Base-by-base conservation (phyloP, 148 eudicot species). In the Cornus kousa region DNA sequence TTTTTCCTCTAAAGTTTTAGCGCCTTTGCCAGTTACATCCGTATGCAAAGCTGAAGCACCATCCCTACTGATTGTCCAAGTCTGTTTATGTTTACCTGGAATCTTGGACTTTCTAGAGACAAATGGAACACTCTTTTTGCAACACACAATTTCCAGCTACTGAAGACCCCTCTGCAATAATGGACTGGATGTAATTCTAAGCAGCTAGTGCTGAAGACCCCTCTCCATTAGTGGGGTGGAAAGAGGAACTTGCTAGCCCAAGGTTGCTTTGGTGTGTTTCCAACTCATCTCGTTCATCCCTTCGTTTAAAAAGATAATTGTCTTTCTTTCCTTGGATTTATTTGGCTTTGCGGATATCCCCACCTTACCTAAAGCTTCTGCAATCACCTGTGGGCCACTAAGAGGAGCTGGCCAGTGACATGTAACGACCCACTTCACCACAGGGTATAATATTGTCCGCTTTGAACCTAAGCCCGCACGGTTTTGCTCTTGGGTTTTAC, bases 371-470 rank as follows among this genome's bases (percentile, higher is more conserved):
- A 87, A 83, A 81, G 90, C 68, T 75, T 95, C 98, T 23, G 97
- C 96, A 73, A 87, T 74, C 80, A 90, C 94, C 80, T 87, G 74
- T 55, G 87, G 93, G 79, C 98, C 97, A 88, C 96, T 93, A 81
- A 89, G 80, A 35, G 92, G 93, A 89, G 92, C 98, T 95, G 92
- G 76, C 81, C 78, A 77, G 62, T 37, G 78, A 72, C 40, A 79
- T n/a, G n/a, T n/a, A n/a, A n/a, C n/a, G n/a, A n/a, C n/a, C n/a
- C n/a, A n/a, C n/a, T n/a, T n/a, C n/a, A n/a, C n/a, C n/a, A n/a
- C n/a, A n/a, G n/a, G n/a, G n/a, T n/a, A n/a, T n/a, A n/a, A n/a
- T n/a, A n/a, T n/a, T n/a, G n/a, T n/a, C n/a, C n/a, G n/a, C n/a
- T n/a, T n/a, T n/a, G n/a, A n/a, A n/a, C n/a, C n/a, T n/a, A n/a